These are phyloP conservation scores for Colletotrichum limetticola DNA, from an alignment of 2,329 filamentous ascomycete genomes.

Conservation along the genomic window DNA sequence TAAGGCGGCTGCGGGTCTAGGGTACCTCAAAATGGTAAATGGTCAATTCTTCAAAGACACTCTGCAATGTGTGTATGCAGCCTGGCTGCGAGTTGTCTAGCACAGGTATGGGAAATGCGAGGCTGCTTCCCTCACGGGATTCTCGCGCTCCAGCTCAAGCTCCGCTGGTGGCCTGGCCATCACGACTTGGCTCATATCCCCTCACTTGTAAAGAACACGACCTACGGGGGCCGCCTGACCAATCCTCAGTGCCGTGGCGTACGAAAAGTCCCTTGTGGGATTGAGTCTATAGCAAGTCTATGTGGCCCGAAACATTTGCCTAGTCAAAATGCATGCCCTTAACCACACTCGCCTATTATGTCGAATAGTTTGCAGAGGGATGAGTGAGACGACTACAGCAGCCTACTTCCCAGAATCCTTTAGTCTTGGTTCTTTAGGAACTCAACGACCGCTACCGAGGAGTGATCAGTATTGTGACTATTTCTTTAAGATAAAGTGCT, in stretches of 20 bases:
- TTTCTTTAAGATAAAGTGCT: background rate
- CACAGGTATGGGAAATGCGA: too few relatives aligned
- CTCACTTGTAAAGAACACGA: background rate
- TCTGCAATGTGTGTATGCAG: slow-evolving; percentile 27
- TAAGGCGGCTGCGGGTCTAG: slow-evolving; percentile 53
- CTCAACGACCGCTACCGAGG: slow-evolving; percentile 67
- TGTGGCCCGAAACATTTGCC: background rate
- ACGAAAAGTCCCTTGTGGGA: background rate
- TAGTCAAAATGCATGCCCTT: background rate
- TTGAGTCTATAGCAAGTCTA: background rate
- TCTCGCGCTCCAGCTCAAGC: background rate
- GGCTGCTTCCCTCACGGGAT: background rate
- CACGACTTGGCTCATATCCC: background rate
- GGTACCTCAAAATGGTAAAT: slow-evolving; percentile 46
- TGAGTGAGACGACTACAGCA: background rate
- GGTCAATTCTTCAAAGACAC: slow-evolving; percentile 35
- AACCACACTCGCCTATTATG: background rate
- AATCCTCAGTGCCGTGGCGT: background rate
- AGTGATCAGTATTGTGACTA: slow-evolving; percentile 11
- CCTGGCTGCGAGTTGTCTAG: background rate
- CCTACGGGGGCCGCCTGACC: background rate
- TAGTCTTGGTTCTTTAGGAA: slow-evolving; percentile 65
- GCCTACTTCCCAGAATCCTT: slow-evolving; percentile 28
- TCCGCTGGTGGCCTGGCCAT: background rate
- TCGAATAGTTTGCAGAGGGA: background rate